These are phyloP conservation scores for Aspergillus latus DNA, from an alignment of 2,329 filamentous ascomycete species.

Conservation along the genomic window DNA sequence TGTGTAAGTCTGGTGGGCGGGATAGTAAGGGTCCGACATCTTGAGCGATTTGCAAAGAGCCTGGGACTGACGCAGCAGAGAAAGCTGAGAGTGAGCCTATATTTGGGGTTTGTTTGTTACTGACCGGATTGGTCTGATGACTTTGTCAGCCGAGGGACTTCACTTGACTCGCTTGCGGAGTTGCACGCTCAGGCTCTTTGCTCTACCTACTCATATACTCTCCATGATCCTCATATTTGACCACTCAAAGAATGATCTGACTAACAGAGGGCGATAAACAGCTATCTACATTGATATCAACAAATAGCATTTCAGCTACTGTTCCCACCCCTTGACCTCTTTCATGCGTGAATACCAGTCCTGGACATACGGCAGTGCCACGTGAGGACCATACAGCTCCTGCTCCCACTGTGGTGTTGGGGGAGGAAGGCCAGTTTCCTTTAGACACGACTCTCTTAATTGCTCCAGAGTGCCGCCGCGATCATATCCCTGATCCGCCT, in stretches of 20 bases:
- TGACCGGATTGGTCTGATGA: not conserved
- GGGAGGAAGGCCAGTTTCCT: slow-evolving; percentile 46
- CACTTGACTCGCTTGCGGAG: not conserved
- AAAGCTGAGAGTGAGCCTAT: not conserved
- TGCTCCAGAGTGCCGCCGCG: slow-evolving; percentile 46
- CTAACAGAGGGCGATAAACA: not conserved
- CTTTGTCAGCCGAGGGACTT: not conserved
- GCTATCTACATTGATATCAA: not conserved
- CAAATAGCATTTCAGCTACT: not conserved
- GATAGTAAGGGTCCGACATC: slow-evolving; percentile 17
- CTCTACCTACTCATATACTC: not conserved
- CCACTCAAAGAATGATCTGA: no score
- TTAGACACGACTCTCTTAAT: slow-evolving; percentile 36
- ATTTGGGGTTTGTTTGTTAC: not conserved
- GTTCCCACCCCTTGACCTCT: slow-evolving; percentile 15
- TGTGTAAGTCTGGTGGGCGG: slow-evolving; percentile 5
- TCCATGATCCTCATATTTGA: no score
- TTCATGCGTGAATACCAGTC: slow-evolving; percentile 40
- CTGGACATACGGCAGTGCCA: slow-evolving; percentile 44
- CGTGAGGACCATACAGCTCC: slow-evolving; percentile 49
- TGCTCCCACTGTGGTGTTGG: slow-evolving; percentile 48
- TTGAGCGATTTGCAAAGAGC: not conserved
- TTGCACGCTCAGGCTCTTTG: not conserved
- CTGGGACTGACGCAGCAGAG: not conserved
- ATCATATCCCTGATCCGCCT: slow-evolving; percentile 33